Evolutionary conservation across 352 stramenopile genomes (phyloP).

Genomic region (Globisporangium nunn): DNA sequence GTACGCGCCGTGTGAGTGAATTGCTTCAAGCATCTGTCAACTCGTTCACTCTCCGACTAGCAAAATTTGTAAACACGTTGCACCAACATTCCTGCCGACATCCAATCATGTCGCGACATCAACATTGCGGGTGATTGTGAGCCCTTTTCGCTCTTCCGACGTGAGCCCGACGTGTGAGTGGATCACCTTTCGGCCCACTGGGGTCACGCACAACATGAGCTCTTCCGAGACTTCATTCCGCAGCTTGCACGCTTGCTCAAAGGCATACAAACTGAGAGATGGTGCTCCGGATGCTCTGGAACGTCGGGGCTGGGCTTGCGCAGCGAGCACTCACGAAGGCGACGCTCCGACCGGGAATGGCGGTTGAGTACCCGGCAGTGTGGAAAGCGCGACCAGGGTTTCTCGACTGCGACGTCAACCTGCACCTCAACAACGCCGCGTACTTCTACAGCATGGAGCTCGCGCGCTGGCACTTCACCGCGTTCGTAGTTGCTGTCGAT

Average conservation of each 20-base stretch:
- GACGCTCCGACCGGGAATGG: constrained; percentile 40
- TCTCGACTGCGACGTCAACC: constrained; percentile 79
- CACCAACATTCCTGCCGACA: neutral
- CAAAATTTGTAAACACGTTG: constrained; percentile 1
- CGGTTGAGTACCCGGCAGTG: constrained; percentile 54
- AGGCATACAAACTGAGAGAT: constrained; percentile 16
- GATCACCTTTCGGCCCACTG: neutral
- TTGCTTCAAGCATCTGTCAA: too few species aligned
- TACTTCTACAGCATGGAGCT: constrained; percentile 85
- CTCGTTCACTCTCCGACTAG: too few species aligned
- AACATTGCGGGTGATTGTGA: neutral
- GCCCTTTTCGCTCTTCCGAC: neutral
- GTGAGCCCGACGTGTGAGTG: constrained; percentile 1
- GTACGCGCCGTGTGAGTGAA: constrained; percentile 52
- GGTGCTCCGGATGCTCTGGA: constrained; percentile 70
- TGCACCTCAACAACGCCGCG: constrained; percentile 82
- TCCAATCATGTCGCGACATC: neutral
- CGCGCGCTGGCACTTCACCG: constrained; percentile 74
- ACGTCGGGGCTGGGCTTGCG: constrained; percentile 45
- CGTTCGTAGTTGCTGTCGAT: constrained; percentile 24
- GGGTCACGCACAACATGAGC: neutral
- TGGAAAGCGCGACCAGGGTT: constrained; percentile 59
- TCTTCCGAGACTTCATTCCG: neutral
- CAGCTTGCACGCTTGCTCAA: neutral
- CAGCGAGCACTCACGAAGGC: constrained; percentile 49